Base-by-base conservation (phyloP, 192 early-diverging fungal species). In the Coemansia aciculifera region DNA sequence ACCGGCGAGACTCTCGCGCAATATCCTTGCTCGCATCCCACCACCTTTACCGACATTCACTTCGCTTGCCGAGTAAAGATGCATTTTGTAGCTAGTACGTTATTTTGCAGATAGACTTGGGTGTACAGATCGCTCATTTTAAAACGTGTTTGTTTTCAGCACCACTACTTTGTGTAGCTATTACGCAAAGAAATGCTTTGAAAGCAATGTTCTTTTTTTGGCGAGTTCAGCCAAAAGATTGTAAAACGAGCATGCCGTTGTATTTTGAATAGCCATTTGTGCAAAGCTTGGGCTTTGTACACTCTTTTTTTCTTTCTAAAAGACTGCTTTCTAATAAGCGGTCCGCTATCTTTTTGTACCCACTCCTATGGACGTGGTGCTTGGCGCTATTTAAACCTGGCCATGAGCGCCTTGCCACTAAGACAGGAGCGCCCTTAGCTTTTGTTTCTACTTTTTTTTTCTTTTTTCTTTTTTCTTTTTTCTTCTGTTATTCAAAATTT, bases 11-110 rank as follows among this genome's bases (percentile, higher is more conserved):
- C 71, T 84, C 8, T 75, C 71, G 8, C 56, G 74, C 64, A 84
- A 79, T 38, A 77, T 84, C 15, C 63, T 84, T 9, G 64, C 82
- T n/a, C 52, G 82, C 8, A 79, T 84, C 29, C 81, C 78, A 1
- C 77, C 82, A 5, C 66, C 72, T 6, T 32, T 79, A 31, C 77
- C 80, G 2, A 51, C 72, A 2, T 83, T 83, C 34, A 81, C 79
- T 4, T 73, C 73, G 3, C 72, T 81, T 44, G 64, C 64, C 6
- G 73, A 81, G 62, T 72, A 79, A 39, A 46, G n/a, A 19, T 19
- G 9, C 46, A 13, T 6, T 44, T 44, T 44, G 42, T 44, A 19
- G 42, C 15, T 17, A 36, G 7, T 36, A 36, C 34, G 8, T 36
- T 36, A 36, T n/a, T 0, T 36, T 5, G 34, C 8, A 8, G 34